Evolutionary conservation across 768 basidiomycete genomes (phyloP).

Genomic region (Goffeauzyma gilvescens): DNA sequence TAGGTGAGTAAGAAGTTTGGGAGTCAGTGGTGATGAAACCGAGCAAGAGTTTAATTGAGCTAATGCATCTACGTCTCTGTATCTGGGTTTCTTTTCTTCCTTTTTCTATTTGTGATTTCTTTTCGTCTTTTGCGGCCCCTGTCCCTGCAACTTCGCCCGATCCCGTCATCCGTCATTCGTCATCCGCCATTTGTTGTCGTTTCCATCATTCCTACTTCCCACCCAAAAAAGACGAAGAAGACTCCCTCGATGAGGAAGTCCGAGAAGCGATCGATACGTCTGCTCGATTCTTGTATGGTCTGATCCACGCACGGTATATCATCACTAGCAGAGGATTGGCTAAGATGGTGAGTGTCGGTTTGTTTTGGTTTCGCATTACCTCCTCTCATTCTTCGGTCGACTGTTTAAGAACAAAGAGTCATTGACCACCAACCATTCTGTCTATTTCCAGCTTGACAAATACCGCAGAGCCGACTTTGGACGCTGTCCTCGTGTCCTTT

Average conservation of each 20-base stretch:
- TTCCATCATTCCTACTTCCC: background rate
- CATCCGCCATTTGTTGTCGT: too few species aligned
- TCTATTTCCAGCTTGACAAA: slow-evolving; percentile 50
- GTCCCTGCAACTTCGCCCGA: too few species aligned
- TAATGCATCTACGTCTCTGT: too few species aligned
- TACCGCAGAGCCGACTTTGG: slow-evolving; percentile 98
- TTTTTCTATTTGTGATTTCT: too few species aligned
- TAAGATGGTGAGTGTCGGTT: slow-evolving; percentile 60
- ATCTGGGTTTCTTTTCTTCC: too few species aligned
- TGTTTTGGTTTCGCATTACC: background rate
- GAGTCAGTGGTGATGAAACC: too few species aligned
- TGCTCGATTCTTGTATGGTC: slow-evolving; percentile 78
- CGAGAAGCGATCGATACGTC: slow-evolving; percentile 81
- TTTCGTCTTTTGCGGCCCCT: too few species aligned
- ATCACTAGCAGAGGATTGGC: slow-evolving; percentile 78
- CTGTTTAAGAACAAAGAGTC: too few species aligned
- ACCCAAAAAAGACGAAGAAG: slow-evolving; percentile 44
- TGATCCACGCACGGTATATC: slow-evolving; percentile 94
- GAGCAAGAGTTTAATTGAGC: too few species aligned
- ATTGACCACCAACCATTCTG: background rate
- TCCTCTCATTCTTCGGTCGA: background rate
- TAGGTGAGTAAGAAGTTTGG: slow-evolving; percentile 62
- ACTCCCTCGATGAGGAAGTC: slow-evolving; percentile 82
- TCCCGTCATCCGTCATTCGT: background rate
- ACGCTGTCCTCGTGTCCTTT: slow-evolving; percentile 90